Evolutionary conservation across 1,139 yeast genomes (phyloP), one percentile per base, ranked within the genome.

Genomic region (Candida smagusa): DNA sequence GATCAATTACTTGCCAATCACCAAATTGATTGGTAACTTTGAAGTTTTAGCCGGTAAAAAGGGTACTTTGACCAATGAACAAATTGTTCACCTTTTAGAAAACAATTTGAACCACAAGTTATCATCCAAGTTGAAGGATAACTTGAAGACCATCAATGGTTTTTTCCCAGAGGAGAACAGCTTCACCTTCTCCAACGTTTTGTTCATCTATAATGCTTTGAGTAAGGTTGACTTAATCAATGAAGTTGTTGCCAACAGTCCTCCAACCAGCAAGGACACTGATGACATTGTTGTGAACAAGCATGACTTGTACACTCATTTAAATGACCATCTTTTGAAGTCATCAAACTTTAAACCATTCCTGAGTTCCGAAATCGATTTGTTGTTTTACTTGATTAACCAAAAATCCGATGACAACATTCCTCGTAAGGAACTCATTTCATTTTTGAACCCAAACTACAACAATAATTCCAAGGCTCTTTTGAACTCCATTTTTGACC

Each of bases 181-280:
- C 29, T 71, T 64, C 49, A 60, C 68, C n/a, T 61, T 71, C 40
- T 58, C 74, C 34, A 70, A 69, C 50, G 62, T 71, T 12, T 59
- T 71, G 43, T 70, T 69, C 43, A 54, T 71, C 30, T 70, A 69
- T 54, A 68, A 69, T 45, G 56, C 72, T 36, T 63, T 71, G 48
- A 63, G 63, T 47, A 71, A 70, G 47, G 59, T 72, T 36, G 77
- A 72, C 50, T 58, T 72, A 47, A 65, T 81, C 44, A 81, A 81
- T 52, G 84, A 79, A 58, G 68, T 79, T 26, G 75, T 81, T 38
- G 84, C 81, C 42, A 73, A 75, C 52, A 67, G 73, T 28, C 74
- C 75, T n/a, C 74, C 76, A 9, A 56, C 63, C 16, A 59, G 67
- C 12, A 58, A 59, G 39, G 75, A 71, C 33, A 74, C 68, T 39